A percentile compares a stretch with the other conserved stretches of the same genome.
These are phyloP conservation scores for Leccinum aurantiacum DNA, from an alignment of 768 basidiomycete species.

Conservation along the genomic window DNA sequence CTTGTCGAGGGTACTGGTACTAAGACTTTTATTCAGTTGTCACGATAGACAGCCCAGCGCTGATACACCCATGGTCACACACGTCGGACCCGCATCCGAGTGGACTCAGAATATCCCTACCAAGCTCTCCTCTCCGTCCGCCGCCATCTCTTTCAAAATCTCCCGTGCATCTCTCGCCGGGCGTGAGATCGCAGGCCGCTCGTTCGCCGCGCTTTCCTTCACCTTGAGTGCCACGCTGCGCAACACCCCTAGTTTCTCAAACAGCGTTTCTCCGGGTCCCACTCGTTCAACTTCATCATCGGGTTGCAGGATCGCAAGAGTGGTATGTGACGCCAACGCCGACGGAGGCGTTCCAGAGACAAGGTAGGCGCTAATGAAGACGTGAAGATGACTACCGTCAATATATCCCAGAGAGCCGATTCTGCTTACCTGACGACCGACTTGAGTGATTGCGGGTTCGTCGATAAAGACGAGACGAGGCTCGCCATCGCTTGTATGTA, in stretches of 20 bases:
- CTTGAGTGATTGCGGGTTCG: slow-evolving; percentile 60
- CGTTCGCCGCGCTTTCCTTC: slow-evolving; percentile 63
- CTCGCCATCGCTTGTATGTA: slow-evolving; percentile 65
- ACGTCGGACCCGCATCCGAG: neutral
- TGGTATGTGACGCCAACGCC: slow-evolving; percentile 57
- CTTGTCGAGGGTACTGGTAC: too few relatives aligned
- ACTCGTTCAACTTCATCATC: slow-evolving; percentile 36
- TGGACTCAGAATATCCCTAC: slow-evolving; percentile 27
- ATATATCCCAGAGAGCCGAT: slow-evolving; percentile 6
- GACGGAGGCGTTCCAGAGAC: slow-evolving; percentile 68
- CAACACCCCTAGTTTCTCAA: slow-evolving; percentile 63
- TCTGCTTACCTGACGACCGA: slow-evolving; percentile 62
- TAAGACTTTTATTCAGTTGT: too few relatives aligned
- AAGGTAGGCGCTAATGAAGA: slow-evolving; percentile 52
- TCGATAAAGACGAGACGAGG: slow-evolving; percentile 63
- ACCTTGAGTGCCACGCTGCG: slow-evolving; percentile 72
- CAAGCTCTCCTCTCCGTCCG: slow-evolving; percentile 26
- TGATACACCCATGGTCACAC: too few relatives aligned
- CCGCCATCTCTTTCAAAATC: slow-evolving; percentile 43
- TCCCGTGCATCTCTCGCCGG: slow-evolving; percentile 86
- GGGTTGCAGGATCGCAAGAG: slow-evolving; percentile 54
- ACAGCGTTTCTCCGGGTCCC: slow-evolving; percentile 41
- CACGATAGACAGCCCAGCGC: too few relatives aligned
- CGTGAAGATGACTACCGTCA: slow-evolving; percentile 5
- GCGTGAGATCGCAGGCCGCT: slow-evolving; percentile 69